Evolutionary conservation across 2,329 filamentous ascomycete species (phyloP).

Genomic region (Hymenoscyphus albidus): DNA sequence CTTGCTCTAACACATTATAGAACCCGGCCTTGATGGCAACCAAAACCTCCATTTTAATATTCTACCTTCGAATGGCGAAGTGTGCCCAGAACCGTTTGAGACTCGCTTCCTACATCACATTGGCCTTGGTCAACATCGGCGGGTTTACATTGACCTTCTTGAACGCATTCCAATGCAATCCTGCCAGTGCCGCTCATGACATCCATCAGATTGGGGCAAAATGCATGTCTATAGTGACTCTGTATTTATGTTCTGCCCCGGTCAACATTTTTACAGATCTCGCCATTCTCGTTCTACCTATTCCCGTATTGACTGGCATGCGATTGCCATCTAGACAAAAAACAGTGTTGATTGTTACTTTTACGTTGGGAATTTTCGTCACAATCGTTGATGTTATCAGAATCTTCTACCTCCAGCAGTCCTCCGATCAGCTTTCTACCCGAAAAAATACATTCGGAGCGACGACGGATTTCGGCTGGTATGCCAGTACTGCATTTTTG

Average conservation of each 20-base stretch:
- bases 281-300: slow-evolving; percentile 79
- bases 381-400: slow-evolving; percentile 83
- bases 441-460: slow-evolving; percentile 40
- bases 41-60: slow-evolving; percentile 88
- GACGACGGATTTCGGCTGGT: slow-evolving; percentile 59
- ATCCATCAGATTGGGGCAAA: slow-evolving; percentile 36
- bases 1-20: slow-evolving; percentile 39
- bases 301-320: slow-evolving; percentile 85
- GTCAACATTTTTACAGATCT: slow-evolving; percentile 91
- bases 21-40: slow-evolving; percentile 88
- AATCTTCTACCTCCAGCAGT: slow-evolving; percentile 78
- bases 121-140: slow-evolving; percentile 73
- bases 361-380: slow-evolving; percentile 82
- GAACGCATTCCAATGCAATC: slow-evolving; percentile 82
- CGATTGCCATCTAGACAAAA: slow-evolving; percentile 81
- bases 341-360: slow-evolving; percentile 79
- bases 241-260: slow-evolving; percentile 73
- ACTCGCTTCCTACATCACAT: slow-evolving; percentile 74
- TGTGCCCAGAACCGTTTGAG: slow-evolving; percentile 73
- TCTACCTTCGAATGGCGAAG: slow-evolving; percentile 80
- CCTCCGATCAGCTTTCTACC: slow-evolving; percentile 9
- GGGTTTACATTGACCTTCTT: slow-evolving; percentile 78
- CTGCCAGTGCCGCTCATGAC: slow-evolving; percentile 66
- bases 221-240: slow-evolving; percentile 47
- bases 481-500: slow-evolving; percentile 82